phyloP scores from a whole-genome alignment of 768 basidiomycete species.

The Mycena chlorophos region DNA sequence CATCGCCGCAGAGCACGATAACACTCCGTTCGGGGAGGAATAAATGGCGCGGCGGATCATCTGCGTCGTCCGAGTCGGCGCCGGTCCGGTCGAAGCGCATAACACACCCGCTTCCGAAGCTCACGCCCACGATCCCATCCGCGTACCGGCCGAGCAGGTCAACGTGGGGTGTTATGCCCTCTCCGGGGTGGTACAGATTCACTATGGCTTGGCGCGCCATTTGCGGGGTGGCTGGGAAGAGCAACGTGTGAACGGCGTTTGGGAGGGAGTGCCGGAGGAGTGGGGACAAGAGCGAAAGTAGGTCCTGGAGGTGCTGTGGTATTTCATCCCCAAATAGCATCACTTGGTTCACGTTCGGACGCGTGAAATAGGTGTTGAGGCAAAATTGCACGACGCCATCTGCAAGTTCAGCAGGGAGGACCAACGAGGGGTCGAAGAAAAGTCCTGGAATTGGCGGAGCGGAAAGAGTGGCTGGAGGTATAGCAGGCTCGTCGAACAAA shows the following conservation, averaged over 20 bases:
- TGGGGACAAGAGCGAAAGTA: slow-evolving; percentile 52
- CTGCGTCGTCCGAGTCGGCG: not conserved
- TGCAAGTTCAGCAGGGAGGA: slow-evolving; percentile 53
- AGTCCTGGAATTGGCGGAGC: slow-evolving; percentile 66
- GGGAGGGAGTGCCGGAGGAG: slow-evolving; percentile 55
- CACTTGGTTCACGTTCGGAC: slow-evolving; percentile 64
- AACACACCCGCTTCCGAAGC: slow-evolving; percentile 74
- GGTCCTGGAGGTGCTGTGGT: slow-evolving; percentile 36
- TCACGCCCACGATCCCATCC: slow-evolving; percentile 88
- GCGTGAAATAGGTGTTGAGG: slow-evolving; percentile 55
- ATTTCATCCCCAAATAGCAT: slow-evolving; percentile 70
- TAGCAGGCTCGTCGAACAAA: slow-evolving; percentile 48
- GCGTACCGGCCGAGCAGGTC: slow-evolving; percentile 83
- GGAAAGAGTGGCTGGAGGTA: slow-evolving; percentile 31
- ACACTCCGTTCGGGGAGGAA: slow-evolving; percentile 78
- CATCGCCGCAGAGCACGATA: slow-evolving; percentile 75
- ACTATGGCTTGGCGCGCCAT: slow-evolving; percentile 81
- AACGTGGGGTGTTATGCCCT: slow-evolving; percentile 87
- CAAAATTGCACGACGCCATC: slow-evolving; percentile 51
- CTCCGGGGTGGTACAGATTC: slow-evolving; percentile 85
- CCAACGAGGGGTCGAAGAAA: slow-evolving; percentile 54
- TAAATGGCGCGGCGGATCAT: slow-evolving; percentile 29
- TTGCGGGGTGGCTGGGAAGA: slow-evolving; percentile 55
- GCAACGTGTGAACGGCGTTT: slow-evolving; percentile 46
- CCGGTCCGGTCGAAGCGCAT: slow-evolving; percentile 66